Conservation (phyloP, 2,329 filamentous ascomycete species). For the Aspergillus fumigatiaffinis region DNA sequence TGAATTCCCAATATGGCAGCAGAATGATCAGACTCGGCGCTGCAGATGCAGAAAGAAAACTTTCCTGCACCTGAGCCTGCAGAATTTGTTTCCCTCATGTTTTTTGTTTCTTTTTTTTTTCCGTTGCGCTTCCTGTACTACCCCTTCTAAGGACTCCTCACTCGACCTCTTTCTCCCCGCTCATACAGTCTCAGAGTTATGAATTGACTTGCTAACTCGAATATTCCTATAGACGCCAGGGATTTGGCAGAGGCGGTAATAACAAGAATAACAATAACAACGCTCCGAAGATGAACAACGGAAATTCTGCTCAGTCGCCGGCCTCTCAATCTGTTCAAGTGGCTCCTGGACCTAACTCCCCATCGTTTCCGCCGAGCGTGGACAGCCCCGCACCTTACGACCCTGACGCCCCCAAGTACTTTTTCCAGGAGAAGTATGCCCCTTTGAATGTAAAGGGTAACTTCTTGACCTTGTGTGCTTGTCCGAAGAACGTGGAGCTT, state of each 20-base stretch:
- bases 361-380: conserved; percentile 36
- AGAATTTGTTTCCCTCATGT: neutral
- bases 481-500: conserved; percentile 87
- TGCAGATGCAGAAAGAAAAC: neutral
- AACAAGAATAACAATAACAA: conserved; percentile 41
- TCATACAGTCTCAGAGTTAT: conserved; percentile 7
- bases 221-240: conserved; percentile 41
- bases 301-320: conserved; percentile 28
- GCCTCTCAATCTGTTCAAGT: conserved; percentile 26
- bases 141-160: conserved; percentile 1
- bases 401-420: conserved; percentile 46
- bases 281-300: conserved; percentile 38
- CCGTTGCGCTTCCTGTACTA: conserved; percentile 1
- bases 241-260: conserved; percentile 46
- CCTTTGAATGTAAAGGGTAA: conserved; percentile 94
- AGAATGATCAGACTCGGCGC: conserved; percentile 12
- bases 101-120: conserved; percentile 9
- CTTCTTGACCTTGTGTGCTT: conserved; percentile 91
- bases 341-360: conserved; percentile 34
- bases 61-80: neutral
- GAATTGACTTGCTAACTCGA: conserved; percentile 26
- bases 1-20: conserved; percentile 17
- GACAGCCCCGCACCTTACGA: conserved; percentile 37
- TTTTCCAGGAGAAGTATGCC: conserved; percentile 54
- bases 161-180: conserved; percentile 2